Percentiles rank a stretch among this genome's conserved stretches.
Evolutionary conservation across 306 rosid species (phyloP).

Genomic region (Albizia julibrissin): DNA sequence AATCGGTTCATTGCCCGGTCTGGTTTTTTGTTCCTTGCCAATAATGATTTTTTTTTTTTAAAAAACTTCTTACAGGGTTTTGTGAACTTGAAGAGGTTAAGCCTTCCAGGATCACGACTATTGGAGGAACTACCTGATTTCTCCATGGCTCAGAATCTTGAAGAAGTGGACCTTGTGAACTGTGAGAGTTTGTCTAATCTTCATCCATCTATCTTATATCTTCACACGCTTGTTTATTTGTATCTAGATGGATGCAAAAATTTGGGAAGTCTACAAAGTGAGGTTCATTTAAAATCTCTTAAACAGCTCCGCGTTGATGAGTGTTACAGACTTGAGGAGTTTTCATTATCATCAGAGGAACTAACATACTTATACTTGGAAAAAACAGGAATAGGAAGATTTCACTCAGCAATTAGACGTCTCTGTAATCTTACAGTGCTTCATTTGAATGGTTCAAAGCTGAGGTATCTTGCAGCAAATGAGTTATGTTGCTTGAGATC

Average conservation of each 20-base stretch:
- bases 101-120: not conserved
- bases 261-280: not conserved
- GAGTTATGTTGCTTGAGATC: not conserved
- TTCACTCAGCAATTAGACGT: slow-evolving; percentile 6
- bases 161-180: not conserved
- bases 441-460: not conserved
- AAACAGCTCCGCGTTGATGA: not conserved
- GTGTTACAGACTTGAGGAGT: slow-evolving; percentile 20
- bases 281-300: not conserved
- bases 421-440: not conserved
- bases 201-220: not conserved
- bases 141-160: not conserved
- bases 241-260: not conserved
- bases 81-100: not conserved
- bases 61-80: not conserved
- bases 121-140: not conserved
- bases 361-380: not conserved
- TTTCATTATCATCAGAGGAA: slow-evolving; percentile 14
- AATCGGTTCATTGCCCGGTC: too few relatives aligned
- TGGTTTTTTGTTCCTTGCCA: too few relatives aligned
- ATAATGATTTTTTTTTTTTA: not conserved
- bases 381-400: not conserved
- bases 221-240: not conserved
- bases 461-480: not conserved
- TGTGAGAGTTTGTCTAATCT: not conserved